Conservation (phyloP, 2,329 filamentous ascomycete genomes). For the Trichophyton simii region DNA sequence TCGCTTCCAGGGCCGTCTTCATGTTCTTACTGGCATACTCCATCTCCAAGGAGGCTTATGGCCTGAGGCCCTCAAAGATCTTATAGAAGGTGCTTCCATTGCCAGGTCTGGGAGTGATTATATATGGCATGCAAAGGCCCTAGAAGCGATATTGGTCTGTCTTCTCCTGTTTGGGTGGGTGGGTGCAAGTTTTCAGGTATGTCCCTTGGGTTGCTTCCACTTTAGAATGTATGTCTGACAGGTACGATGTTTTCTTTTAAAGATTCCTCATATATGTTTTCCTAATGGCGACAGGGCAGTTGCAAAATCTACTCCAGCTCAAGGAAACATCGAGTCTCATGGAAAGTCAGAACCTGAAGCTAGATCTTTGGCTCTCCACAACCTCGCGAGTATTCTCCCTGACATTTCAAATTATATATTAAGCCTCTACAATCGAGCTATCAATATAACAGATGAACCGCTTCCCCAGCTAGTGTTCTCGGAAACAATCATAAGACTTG, state of each 20-base stretch:
- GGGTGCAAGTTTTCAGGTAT: conserved; percentile 57
- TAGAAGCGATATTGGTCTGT: conserved; percentile 75
- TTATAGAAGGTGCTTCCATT: conserved; percentile 64
- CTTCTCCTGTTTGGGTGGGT: conserved; percentile 76
- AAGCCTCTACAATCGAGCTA: conserved; percentile 42
- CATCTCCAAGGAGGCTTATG: conserved; percentile 84
- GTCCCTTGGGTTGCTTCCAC: background rate
- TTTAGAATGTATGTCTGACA: background rate
- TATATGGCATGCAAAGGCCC: conserved; percentile 91
- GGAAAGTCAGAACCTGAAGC: conserved; percentile 38
- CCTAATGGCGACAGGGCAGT: conserved; percentile 38
- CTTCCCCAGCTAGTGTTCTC: conserved; percentile 43
- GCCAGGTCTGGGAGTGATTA: conserved; percentile 76
- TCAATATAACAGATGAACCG: conserved; percentile 41
- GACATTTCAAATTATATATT: conserved; percentile 46
- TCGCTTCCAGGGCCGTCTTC: conserved; percentile 66
- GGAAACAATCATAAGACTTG: conserved; percentile 44
- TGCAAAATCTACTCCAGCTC: conserved; percentile 31
- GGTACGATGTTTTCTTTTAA: background rate
- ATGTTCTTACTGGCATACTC: conserved; percentile 68
- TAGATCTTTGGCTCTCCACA: conserved; percentile 35
- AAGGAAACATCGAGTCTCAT: conserved; percentile 25
- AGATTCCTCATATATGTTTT: conserved; percentile 44
- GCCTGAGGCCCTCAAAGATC: conserved; percentile 73
- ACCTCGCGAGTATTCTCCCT: conserved; percentile 42